Evolutionary conservation across 768 basidiomycete species (phyloP).

Genomic region (Serendipita sp.): DNA sequence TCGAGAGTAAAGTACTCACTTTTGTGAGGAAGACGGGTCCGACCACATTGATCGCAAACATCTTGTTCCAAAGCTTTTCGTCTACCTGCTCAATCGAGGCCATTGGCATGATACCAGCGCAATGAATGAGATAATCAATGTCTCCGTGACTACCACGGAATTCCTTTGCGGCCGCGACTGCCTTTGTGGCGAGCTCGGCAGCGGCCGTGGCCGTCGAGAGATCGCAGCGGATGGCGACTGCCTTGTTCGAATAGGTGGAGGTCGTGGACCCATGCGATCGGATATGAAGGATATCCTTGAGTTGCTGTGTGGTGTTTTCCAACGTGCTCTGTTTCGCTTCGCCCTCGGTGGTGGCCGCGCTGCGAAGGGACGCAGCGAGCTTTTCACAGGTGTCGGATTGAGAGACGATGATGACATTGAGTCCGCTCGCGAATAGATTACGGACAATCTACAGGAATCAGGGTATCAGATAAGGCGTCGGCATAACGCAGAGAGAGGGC

Average conservation of each 20-base stretch:
- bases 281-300: background rate
- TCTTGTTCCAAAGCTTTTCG: constrained; percentile 35
- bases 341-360: background rate
- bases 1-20: constrained; percentile 10
- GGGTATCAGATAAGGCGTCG: background rate
- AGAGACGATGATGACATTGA: constrained; percentile 1
- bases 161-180: background rate
- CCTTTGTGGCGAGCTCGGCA: background rate
- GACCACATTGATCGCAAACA: constrained; percentile 42
- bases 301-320: background rate
- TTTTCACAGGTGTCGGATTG: background rate
- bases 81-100: constrained; percentile 36
- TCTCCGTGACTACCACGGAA: background rate
- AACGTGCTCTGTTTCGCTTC: background rate
- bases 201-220: background rate
- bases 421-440: background rate
- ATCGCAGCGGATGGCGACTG: background rate
- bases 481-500: background rate
- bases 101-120: constrained; percentile 39
- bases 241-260: background rate
- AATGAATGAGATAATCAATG: background rate
- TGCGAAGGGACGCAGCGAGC: background rate
- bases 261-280: background rate
- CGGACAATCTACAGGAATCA: background rate
- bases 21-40: constrained; percentile 42